Evolutionary conservation across 371 early-diverging fungal species (phyloP).

Genomic region (Phascolomyces articulosus): DNA sequence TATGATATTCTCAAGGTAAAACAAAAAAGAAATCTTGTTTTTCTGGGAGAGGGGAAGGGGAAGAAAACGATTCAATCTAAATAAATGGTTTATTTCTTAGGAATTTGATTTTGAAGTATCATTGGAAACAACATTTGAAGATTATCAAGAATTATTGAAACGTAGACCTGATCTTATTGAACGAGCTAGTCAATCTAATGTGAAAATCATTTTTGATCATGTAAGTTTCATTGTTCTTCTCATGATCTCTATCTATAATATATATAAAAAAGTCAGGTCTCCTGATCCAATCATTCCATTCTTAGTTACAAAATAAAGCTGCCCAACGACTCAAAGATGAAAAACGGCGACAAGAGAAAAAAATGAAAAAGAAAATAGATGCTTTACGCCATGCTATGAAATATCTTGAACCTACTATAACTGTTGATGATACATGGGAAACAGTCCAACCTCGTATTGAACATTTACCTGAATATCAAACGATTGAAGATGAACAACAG

Average conservation of each 20-base stretch:
- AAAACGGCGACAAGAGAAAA: conserved; percentile 69
- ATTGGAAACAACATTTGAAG: conserved; percentile 55
- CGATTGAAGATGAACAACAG: conserved; percentile 65
- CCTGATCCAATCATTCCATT: neutral
- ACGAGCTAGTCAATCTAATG: conserved; percentile 30
- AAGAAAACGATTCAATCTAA: neutral
- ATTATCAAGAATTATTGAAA: conserved; percentile 28
- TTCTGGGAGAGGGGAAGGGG: neutral
- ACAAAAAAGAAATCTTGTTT: neutral
- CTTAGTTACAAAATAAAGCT: conserved; percentile 57
- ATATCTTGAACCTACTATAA: conserved; percentile 62
- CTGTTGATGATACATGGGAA: conserved; percentile 71
- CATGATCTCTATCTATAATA: no score
- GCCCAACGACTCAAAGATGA: conserved; percentile 71
- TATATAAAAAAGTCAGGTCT: no score
- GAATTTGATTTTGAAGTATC: conserved; percentile 51
- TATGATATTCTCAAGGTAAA: conserved; percentile 58
- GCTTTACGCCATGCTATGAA: conserved; percentile 75
- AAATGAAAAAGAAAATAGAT: conserved; percentile 72
- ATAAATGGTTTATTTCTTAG: conserved; percentile 12
- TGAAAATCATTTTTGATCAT: conserved; percentile 39
- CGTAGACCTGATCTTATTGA: conserved; percentile 25
- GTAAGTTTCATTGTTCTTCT: conserved; percentile 11
- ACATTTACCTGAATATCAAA: conserved; percentile 61
- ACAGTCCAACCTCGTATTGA: conserved; percentile 58